Evolutionary conservation across 257 asterid genomes (phyloP), one percentile per base, ranked within the genome.

Genomic region (Capsicum pubescens): DNA sequence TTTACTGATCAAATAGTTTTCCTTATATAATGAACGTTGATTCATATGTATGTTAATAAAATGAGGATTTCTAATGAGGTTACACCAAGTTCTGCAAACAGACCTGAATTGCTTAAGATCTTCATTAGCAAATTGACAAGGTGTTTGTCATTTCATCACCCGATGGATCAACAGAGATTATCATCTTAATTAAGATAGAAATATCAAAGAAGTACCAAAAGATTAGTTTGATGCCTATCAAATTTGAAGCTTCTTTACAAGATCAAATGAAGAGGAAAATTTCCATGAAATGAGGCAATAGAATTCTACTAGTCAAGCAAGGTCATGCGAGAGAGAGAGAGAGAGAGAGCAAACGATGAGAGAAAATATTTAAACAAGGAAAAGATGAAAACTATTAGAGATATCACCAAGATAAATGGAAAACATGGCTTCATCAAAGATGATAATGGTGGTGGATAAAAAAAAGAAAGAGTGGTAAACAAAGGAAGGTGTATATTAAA

Each of bases 1-100:
- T 26, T 76, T 17, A 76, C 56, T 2, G 9, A 76, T 76, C 10
- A 76, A 6, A 19, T 50, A 76, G 42, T 19, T 35, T 32, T 10
- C 52, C 59, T 21, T 50, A 9, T 12, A 46, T 76, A 63, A 52
- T 19, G 44, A n/a, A 46, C 10, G 56, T 9, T 76, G 60, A 76
- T 76, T 76, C 60, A 50, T 52, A 55, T 76, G 61, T 44, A 44
- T 50, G 2, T 50, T 55, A 76, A 76, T 36, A 55, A 76, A 76
- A 76, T 76, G 81, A 55, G 63, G 42, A 42, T 76, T 46, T 52
- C 60, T 52, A 76, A 76, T 76, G 9, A 17, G 81, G 17, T 76
- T 76, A 55, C 15, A 76, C 44, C 15, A 46, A 50, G 61, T 48
- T 50, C 48, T 74, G 39, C 57, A 44, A 50, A 74, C 81, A 50